phyloP scores from a whole-genome alignment of 305 asterid genomes.

The Coffea humblotiana region DNA sequence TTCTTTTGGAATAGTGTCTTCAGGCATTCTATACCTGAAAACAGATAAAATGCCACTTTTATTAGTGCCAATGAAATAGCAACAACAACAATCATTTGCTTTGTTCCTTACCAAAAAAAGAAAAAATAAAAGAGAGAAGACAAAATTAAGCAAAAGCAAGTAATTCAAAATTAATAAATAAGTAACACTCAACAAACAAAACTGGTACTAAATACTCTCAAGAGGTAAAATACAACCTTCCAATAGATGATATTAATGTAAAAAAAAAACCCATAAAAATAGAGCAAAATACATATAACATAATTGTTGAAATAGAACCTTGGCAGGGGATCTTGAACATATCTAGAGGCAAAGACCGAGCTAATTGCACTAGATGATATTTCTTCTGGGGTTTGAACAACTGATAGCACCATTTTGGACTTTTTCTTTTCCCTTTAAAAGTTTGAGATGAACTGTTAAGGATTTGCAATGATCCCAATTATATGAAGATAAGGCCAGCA shows the following conservation, averaged over 20 bases:
- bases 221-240: too few relatives aligned
- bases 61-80: neutral
- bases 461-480: neutral
- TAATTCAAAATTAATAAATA: too few relatives aligned
- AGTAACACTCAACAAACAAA: too few relatives aligned
- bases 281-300: too few relatives aligned
- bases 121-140: neutral
- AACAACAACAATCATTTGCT: neutral
- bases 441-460: too few relatives aligned
- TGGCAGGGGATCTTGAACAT: conserved; percentile 8
- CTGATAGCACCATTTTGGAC: neutral
- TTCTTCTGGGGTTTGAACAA: neutral
- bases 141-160: too few relatives aligned
- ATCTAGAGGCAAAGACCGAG: conserved; percentile 4
- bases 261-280: too few relatives aligned
- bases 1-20: conserved; percentile 29
- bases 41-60: neutral
- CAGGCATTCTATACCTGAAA: conserved; percentile 27
- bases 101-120: too few relatives aligned
- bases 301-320: neutral
- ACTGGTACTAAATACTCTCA: too few relatives aligned
- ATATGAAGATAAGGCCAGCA: neutral
- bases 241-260: too few relatives aligned
- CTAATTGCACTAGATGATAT: conserved; percentile 5
- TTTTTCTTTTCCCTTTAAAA: neutral